Percentiles rank a stretch among this genome's conserved stretches.
phyloP scores from a whole-genome alignment of 495 filamentous ascomycete genomes.

The Neurospora tetrasperma region DNA sequence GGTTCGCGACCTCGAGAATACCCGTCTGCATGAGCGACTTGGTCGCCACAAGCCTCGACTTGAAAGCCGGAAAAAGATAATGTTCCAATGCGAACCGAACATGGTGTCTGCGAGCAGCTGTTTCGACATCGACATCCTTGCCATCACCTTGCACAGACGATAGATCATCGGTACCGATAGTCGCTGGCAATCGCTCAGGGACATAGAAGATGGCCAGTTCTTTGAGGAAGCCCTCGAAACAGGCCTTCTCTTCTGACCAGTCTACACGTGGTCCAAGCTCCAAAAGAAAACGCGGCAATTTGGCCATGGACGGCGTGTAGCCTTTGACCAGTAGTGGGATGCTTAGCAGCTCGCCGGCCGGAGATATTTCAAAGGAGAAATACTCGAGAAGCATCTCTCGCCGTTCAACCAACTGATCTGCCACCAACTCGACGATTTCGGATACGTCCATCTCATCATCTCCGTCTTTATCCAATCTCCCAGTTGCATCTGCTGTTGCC shows the following conservation, averaged over 20 bases:
- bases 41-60: slow-evolving; percentile 75
- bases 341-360: slow-evolving; percentile 60
- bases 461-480: slow-evolving; percentile 15
- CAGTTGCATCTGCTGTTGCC: slow-evolving; percentile 2
- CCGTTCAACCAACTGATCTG: slow-evolving; percentile 53
- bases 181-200: slow-evolving; percentile 66
- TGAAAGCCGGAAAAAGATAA: slow-evolving; percentile 72
- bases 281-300: slow-evolving; percentile 82
- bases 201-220: slow-evolving; percentile 92
- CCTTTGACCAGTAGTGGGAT: slow-evolving; percentile 84
- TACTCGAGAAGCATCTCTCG: slow-evolving; percentile 88
- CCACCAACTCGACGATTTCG: slow-evolving; percentile 52
- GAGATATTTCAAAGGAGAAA: slow-evolving; percentile 76
- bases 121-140: slow-evolving; percentile 39
- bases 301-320: slow-evolving; percentile 74
- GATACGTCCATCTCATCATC: slow-evolving; percentile 53
- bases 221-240: slow-evolving; percentile 73
- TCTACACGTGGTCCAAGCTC: slow-evolving; percentile 80
- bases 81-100: slow-evolving; percentile 56
- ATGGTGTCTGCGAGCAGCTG: slow-evolving; percentile 46
- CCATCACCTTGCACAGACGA: not conserved
- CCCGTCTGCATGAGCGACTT: slow-evolving; percentile 59
- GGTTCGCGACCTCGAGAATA: slow-evolving; percentile 81
- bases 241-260: slow-evolving; percentile 75
- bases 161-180: slow-evolving; percentile 25